A percentile compares a stretch with the other conserved stretches of the same genome.
These are phyloP conservation scores for Camellia granthamiana DNA, from an alignment of 148 eudicot genomes.

Conservation along the genomic window DNA sequence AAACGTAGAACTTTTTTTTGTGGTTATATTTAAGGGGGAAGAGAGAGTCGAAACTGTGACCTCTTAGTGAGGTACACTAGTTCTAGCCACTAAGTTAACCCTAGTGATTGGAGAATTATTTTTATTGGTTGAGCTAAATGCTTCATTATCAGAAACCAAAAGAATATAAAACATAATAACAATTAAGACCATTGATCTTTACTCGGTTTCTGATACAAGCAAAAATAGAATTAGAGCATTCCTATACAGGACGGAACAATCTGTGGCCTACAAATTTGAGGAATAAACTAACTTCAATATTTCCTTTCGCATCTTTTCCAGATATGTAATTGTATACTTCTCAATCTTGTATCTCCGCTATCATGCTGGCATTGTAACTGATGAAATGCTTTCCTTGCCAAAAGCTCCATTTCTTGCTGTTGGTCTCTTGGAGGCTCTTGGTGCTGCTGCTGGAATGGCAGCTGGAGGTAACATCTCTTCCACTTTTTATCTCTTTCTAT, in stretches of 20 bases:
- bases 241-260: background rate
- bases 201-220: background rate
- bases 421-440: conserved; percentile 89
- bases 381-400: conserved; percentile 93
- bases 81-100: no score
- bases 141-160: background rate
- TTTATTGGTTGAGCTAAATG: background rate
- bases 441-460: conserved; percentile 95
- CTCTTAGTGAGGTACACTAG: no score
- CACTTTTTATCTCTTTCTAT: conserved; percentile 7
- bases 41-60: no score
- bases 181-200: background rate
- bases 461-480: conserved; percentile 64
- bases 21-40: no score
- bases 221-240: background rate
- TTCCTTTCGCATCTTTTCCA: conserved; percentile 29
- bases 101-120: background rate
- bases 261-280: background rate
- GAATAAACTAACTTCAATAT: conserved; percentile 2
- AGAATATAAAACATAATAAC: background rate
- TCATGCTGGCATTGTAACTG: conserved; percentile 75
- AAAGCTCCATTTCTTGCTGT: conserved; percentile 70
- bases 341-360: conserved; percentile 69
- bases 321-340: conserved; percentile 89
- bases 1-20: background rate